Base-by-base conservation (phyloP, 352 stramenopile species). In the Pythium insidiosum region DNA sequence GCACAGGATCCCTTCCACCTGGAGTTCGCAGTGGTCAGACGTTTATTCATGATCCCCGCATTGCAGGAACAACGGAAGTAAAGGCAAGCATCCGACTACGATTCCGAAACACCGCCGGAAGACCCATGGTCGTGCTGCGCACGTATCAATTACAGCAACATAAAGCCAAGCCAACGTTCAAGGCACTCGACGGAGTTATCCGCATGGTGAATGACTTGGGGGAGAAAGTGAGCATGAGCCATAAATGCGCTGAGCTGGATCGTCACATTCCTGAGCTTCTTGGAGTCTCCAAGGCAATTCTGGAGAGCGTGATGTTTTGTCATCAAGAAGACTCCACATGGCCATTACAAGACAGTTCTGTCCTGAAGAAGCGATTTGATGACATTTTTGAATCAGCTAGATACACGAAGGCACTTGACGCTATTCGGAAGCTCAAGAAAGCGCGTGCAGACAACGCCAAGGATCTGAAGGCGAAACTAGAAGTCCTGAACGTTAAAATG, bases 271-370 rank as follows among this genome's bases (percentile, higher is more conserved):
- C 95, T 0, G 68, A 95, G 19, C 83, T 98, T 48, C 72, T 99
- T 21, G 96, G 95, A 10, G 96, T 99, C 11, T 97, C 88, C 2
- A 97, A 97, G 50, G 87, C 96, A 4, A 98, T 99, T 38, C 58
- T 99, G 6, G 95, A 99, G 44, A 97, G 97, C 57, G 97, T 99
- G 16, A 95, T 99, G 22, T 99, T 99, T 69, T 99, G 95, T 56
- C 97, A 99, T 67, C 96, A 99, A 56, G 88, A 97, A 53, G 94
- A 98, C 20, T 96, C 89, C 10, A 98, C 95, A 37, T 99, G 97
- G 97, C 97, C 97, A 12, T 54, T 98, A 35, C 68, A 80, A 43
- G 96, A 99, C 66, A 93, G 95, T 13, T 84, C 87, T 0, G 92
- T 98, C 43, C 66, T 99, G 5, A 99, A 99, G 73, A 99, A 99